Conservation (phyloP, 164 flowering plant genomes). For the Vitis riparia region DNA sequence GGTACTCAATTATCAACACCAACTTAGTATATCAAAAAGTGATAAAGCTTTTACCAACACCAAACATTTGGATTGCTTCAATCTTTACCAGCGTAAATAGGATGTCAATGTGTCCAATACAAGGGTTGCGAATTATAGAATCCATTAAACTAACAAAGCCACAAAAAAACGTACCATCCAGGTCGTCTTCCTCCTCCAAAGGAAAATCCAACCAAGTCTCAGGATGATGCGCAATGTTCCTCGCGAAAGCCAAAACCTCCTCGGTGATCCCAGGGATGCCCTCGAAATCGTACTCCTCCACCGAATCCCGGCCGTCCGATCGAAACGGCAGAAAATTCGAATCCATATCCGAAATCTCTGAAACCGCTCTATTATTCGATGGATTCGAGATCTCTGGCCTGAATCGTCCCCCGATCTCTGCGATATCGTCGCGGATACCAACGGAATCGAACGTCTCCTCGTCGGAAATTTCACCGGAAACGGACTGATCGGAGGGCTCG, state of each 20-base stretch:
- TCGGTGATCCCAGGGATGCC: constrained; percentile 72
- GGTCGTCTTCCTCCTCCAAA: constrained; percentile 78
- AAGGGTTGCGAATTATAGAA: neutral
- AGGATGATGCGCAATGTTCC: constrained; percentile 88
- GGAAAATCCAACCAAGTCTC: constrained; percentile 99
- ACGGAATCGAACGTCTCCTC: constrained; percentile 24
- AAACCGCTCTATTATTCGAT: constrained; percentile 19
- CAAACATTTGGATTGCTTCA: too few species aligned
- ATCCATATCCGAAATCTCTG: constrained; percentile 46
- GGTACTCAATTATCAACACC: too few species aligned
- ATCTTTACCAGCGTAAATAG: too few species aligned
- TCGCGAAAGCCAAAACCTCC: constrained; percentile 84
- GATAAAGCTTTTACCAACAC: too few species aligned
- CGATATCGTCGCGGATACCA: constrained; percentile 33
- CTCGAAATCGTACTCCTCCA: constrained; percentile 26
- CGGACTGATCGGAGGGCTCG: constrained; percentile 27
- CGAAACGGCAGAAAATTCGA: constrained; percentile 42
- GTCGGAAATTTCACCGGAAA: constrained; percentile 17
- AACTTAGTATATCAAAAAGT: too few species aligned
- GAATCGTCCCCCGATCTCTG: constrained; percentile 46
- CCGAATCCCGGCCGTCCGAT: constrained; percentile 18
- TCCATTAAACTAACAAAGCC: neutral
- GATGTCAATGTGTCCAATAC: neutral
- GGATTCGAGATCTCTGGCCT: neutral
- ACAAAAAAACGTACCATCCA: constrained; percentile 52